phyloP scores from a whole-genome alignment of 208 protist genomes.

The Crithidia brevicula region DNA sequence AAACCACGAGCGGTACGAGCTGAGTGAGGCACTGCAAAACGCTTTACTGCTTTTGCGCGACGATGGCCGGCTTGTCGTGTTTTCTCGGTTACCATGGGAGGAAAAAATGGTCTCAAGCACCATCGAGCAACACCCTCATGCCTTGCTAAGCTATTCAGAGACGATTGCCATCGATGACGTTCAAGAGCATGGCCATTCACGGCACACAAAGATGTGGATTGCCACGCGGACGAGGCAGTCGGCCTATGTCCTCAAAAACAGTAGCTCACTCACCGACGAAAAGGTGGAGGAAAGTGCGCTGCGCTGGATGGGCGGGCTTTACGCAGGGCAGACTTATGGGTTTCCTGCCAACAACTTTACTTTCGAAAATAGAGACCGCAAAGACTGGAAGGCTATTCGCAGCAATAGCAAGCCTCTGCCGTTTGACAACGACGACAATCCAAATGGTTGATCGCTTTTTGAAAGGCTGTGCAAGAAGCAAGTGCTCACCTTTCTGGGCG shows the following conservation, averaged over 20 bases:
- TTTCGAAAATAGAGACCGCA: conserved; percentile 64
- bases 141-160: conserved; percentile 78
- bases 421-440: conserved; percentile 69
- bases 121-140: conserved; percentile 77
- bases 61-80: conserved; percentile 76
- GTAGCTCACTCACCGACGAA: conserved; percentile 57
- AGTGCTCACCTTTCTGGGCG: too few relatives aligned
- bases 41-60: conserved; percentile 73
- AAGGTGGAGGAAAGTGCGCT: conserved; percentile 69
- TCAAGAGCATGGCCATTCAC: conserved; percentile 62
- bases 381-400: conserved; percentile 46
- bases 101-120: conserved; percentile 66
- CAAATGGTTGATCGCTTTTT: conserved; percentile 7
- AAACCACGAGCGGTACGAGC: conserved; percentile 80
- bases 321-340: conserved; percentile 79
- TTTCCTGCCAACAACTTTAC: conserved; percentile 91
- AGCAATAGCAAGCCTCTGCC: conserved; percentile 57
- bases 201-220: conserved; percentile 90
- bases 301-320: conserved; percentile 80
- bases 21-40: conserved; percentile 67
- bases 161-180: conserved; percentile 64
- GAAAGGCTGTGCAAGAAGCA: too few relatives aligned
- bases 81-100: conserved; percentile 80
- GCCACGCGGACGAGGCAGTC: conserved; percentile 55
- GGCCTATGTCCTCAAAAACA: conserved; percentile 78